phyloP scores from a whole-genome alignment of 2,329 filamentous ascomycete genomes.

The Penicillium sp. region DNA sequence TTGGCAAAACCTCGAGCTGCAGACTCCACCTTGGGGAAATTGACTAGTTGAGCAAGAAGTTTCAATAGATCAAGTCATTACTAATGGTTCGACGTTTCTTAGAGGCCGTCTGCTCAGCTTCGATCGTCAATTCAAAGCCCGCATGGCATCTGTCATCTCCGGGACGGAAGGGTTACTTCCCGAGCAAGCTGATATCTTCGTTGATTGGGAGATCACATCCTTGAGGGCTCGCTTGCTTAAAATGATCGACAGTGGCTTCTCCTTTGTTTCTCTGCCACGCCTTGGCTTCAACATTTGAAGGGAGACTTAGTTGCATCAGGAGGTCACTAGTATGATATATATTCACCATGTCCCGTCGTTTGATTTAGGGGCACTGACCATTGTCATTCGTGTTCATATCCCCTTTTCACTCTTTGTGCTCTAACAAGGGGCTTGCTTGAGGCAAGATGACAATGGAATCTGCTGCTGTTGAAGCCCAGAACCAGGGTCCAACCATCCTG shows the following conservation, averaged over 20 bases:
- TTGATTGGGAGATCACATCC: slow-evolving; percentile 1
- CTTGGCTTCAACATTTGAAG: not conserved
- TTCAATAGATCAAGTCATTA: not conserved
- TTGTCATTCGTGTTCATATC: not conserved
- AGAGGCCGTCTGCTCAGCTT: not conserved
- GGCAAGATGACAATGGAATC: slow-evolving; percentile 7
- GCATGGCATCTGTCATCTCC: slow-evolving; percentile 2
- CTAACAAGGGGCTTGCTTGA: not conserved
- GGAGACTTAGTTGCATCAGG: not conserved
- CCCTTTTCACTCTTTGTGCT: not conserved
- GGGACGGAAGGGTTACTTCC: not conserved
- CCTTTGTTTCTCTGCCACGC: not conserved
- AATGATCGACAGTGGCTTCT: not conserved
- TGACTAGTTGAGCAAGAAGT: not conserved
- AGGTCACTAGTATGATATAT: not conserved
- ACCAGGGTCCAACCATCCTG: slow-evolving; percentile 20
- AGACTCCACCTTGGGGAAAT: not conserved
- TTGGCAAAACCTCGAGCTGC: not conserved
- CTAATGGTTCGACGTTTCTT: not conserved
- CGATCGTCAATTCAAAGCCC: slow-evolving; percentile 1
- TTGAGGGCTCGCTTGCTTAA: not conserved
- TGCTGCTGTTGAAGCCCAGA: slow-evolving; percentile 6
- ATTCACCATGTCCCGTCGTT: not conserved
- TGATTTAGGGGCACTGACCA: not conserved
- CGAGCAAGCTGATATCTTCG: not conserved